Percentiles rank a stretch among this genome's conserved stretches.
phyloP scores from a whole-genome alignment of 768 basidiomycete genomes.

The Kwoniella shandongensis region DNA sequence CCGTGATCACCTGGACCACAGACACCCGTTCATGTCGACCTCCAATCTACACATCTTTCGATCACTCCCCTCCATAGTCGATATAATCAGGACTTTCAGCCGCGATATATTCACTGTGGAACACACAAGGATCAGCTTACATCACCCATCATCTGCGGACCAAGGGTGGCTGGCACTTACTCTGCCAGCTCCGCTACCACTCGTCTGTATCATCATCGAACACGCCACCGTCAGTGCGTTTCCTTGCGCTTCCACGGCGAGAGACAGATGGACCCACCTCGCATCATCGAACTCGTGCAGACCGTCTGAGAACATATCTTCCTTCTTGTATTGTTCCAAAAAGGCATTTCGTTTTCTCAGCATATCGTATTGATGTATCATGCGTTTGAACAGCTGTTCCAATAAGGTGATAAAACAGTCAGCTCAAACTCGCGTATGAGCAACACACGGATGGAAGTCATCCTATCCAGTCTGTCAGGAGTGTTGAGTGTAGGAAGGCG shows the following conservation, averaged over 20 bases:
- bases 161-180: constrained; percentile 12
- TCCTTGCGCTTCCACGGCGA: background rate
- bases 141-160: background rate
- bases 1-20: background rate
- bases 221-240: background rate
- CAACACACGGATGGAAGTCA: background rate
- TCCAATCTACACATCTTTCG: too few species aligned
- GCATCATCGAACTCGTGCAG: constrained; percentile 97
- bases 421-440: background rate
- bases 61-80: constrained; percentile 43
- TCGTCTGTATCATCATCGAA: constrained; percentile 4
- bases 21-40: background rate
- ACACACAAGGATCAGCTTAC: constrained; percentile 8
- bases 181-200: constrained; percentile 40
- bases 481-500: too few species aligned
- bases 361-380: constrained; percentile 91
- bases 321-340: constrained; percentile 95
- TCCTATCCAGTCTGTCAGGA: background rate
- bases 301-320: constrained; percentile 89
- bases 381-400: constrained; percentile 83
- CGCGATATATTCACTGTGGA: constrained; percentile 35
- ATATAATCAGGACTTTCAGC: constrained; percentile 96
- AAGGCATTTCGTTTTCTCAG: constrained; percentile 87
- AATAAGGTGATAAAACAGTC: too few species aligned
- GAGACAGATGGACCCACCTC: constrained; percentile 60